Conservation (phyloP, 345 rosid genomes). For the Citrus trifoliata region DNA sequence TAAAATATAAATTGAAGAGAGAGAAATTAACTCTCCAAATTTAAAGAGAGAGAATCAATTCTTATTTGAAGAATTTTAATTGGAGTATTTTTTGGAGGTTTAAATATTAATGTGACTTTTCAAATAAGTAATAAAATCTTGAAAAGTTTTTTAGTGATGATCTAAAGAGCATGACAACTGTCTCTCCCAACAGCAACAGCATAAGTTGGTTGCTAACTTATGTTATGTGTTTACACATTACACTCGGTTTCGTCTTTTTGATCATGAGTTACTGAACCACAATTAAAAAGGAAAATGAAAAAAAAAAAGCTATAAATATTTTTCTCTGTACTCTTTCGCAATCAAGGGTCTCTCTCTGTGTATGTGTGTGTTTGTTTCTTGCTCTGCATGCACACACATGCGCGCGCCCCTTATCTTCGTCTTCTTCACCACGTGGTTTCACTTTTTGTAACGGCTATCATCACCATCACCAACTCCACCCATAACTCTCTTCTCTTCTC, state of each 20-base stretch:
- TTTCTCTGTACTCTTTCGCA: too few species aligned
- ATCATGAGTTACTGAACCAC: neutral
- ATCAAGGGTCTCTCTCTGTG: neutral
- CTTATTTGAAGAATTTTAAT: too few species aligned
- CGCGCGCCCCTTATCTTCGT: slow-evolving; percentile 6
- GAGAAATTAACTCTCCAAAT: too few species aligned
- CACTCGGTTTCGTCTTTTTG: neutral
- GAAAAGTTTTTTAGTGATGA: too few species aligned
- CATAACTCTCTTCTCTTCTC: neutral
- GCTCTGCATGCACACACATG: neutral
- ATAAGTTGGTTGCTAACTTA: neutral
- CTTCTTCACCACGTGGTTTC: slow-evolving; percentile 23
- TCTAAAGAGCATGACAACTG: slow-evolving; percentile 20
- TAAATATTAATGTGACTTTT: too few species aligned
- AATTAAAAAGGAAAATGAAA: neutral
- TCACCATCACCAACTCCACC: neutral
- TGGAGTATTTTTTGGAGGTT: too few species aligned
- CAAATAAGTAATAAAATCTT: too few species aligned
- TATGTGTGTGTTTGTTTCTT: slow-evolving; percentile 5
- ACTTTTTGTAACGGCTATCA: slow-evolving; percentile 11
- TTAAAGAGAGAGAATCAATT: too few species aligned
- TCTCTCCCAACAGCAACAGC: neutral
- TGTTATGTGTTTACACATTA: neutral
- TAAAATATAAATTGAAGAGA: too few species aligned
- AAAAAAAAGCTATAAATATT: neutral